These are phyloP conservation scores for Nematodospora anomalae DNA, from an alignment of 1,139 yeast species.

Conservation along the genomic window DNA sequence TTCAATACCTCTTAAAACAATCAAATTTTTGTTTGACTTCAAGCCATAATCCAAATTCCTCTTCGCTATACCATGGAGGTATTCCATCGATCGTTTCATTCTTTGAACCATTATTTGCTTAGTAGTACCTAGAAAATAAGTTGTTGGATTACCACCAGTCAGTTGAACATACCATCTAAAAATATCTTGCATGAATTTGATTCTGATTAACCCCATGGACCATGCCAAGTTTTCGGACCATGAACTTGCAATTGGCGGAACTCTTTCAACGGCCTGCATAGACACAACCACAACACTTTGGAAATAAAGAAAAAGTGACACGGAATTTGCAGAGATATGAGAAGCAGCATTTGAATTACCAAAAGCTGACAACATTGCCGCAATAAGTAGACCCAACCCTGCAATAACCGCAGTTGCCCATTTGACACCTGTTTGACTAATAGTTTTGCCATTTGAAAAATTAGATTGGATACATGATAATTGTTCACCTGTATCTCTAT, in stretches of 20 bases:
- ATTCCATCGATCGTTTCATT: constrained; percentile 41
- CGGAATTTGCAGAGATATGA: constrained; percentile 72
- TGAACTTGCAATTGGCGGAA: constrained; percentile 77
- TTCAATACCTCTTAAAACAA: constrained; percentile 71
- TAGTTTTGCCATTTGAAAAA: constrained; percentile 73
- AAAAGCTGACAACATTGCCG: constrained; percentile 67
- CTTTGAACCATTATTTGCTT: constrained; percentile 63
- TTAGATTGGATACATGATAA: constrained; percentile 71
- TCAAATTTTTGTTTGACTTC: constrained; percentile 45
- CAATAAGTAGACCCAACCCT: constrained; percentile 69
- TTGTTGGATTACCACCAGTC: constrained; percentile 72
- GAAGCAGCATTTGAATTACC: constrained; percentile 82
- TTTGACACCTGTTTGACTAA: constrained; percentile 71
- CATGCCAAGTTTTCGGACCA: constrained; percentile 83
- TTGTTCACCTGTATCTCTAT: constrained; percentile 35
- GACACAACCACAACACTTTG: constrained; percentile 73
- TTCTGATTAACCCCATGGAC: constrained; percentile 79
- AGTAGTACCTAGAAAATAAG: constrained; percentile 57
- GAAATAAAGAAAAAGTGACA: constrained; percentile 71
- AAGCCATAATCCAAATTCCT: constrained; percentile 35
- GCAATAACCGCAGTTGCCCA: constrained; percentile 86
- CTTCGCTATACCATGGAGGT: constrained; percentile 22
- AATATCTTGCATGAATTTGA: constrained; percentile 69
- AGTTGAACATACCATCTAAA: constrained; percentile 81
- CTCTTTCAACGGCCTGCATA: constrained; percentile 70